Evolutionary conservation across 2,329 filamentous ascomycete species (phyloP).

Genomic region (Raffaelea deltoideospora): DNA sequence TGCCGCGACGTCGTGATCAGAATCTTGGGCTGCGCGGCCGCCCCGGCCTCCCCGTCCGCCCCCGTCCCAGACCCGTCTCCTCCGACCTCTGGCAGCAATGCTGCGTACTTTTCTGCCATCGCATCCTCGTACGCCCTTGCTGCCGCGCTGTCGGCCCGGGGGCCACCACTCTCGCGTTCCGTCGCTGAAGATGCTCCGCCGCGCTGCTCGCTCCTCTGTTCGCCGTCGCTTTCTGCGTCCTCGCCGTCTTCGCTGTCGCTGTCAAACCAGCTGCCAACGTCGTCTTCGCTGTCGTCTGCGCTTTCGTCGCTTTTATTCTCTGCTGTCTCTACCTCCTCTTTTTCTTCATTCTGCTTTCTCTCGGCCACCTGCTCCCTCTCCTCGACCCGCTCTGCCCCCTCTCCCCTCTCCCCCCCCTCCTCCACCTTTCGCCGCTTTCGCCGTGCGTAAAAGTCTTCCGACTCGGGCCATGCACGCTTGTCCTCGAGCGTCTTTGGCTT

Average conservation of each 20-base stretch:
- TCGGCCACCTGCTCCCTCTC: slow-evolving; percentile 23
- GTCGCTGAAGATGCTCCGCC: slow-evolving; percentile 23
- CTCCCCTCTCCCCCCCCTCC: slow-evolving; percentile 27
- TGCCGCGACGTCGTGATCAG: slow-evolving; percentile 86
- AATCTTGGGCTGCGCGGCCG: slow-evolving; percentile 59
- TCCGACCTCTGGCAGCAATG: slow-evolving; percentile 46
- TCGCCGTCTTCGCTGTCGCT: slow-evolving; percentile 38
- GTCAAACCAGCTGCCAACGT: slow-evolving; percentile 71
- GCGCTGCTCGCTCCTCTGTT: slow-evolving; percentile 22
- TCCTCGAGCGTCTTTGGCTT: slow-evolving; percentile 68
- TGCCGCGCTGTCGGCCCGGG: slow-evolving; percentile 28
- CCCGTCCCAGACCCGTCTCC: too few relatives aligned
- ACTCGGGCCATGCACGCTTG: slow-evolving; percentile 83
- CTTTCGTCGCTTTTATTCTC: slow-evolving; percentile 15
- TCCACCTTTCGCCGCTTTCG: slow-evolving; percentile 38
- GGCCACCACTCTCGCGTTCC: slow-evolving; percentile 29
- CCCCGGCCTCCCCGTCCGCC: slow-evolving; percentile 21
- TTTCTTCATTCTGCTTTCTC: not conserved
- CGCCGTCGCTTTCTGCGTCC: slow-evolving; percentile 24
- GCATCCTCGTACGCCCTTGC: slow-evolving; percentile 49
- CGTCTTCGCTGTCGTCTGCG: slow-evolving; percentile 24
- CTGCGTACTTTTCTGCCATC: slow-evolving; percentile 43
- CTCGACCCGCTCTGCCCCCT: slow-evolving; percentile 27
- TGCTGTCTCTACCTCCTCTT: not conserved
- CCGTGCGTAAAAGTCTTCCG: slow-evolving; percentile 42